Conservation (phyloP, 1,284 basidiomycete genomes). For the Tilletia walkeri region DNA sequence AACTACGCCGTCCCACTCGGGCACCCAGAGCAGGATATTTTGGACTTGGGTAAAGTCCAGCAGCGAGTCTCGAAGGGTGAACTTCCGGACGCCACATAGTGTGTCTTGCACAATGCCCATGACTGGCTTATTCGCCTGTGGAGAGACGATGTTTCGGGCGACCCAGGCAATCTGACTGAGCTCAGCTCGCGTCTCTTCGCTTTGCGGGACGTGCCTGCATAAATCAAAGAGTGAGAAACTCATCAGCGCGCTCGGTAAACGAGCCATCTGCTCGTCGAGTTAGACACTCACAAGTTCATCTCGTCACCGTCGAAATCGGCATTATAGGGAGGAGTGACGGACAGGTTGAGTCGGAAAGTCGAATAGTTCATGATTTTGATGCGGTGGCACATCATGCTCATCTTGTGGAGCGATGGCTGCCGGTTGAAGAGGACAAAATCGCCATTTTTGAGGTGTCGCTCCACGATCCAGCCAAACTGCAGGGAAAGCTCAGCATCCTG, state of each 20-base stretch:
- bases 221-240: conserved; percentile 11
- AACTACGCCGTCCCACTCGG: conserved; percentile 91
- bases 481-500: conserved; percentile 88
- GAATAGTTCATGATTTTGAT: conserved; percentile 98
- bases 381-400: conserved; percentile 99
- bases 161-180: conserved; percentile 98
- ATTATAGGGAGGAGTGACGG: conserved; percentile 64
- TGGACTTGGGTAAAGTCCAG: conserved; percentile 64
- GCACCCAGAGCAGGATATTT: conserved; percentile 95
- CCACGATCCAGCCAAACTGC: conserved; percentile 98
- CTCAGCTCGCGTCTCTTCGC: conserved; percentile 97
- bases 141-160: conserved; percentile 97
- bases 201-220: conserved; percentile 73
- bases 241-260: not conserved
- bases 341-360: conserved; percentile 95
- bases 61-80: conserved; percentile 78
- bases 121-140: conserved; percentile 98
- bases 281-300: conserved; percentile 75
- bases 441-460: conserved; percentile 94
- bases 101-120: conserved; percentile 99
- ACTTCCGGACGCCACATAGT: conserved; percentile 93
- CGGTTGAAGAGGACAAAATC: conserved; percentile 91
- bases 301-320: conserved; percentile 91
- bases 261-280: not conserved
- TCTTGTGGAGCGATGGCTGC: conserved; percentile 96